Percentiles rank a stretch among this genome's conserved stretches.
phyloP scores from a whole-genome alignment of 305 asterid species.

The Fraxinus velutina region DNA sequence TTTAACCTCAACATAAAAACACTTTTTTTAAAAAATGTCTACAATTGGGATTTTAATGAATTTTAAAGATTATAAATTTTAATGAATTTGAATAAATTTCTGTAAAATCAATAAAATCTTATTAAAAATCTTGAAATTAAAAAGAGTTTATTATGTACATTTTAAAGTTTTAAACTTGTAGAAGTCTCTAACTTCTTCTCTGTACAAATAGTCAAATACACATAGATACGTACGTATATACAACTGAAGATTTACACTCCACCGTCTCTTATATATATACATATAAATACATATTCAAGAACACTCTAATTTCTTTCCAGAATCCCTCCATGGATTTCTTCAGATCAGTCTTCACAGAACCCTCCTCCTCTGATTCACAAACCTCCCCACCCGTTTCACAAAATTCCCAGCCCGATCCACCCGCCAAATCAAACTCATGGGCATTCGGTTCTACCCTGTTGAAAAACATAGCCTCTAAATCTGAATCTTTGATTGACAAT shows the following conservation, averaged over 20 bases:
- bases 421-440: constrained; percentile 42
- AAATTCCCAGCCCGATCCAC: constrained; percentile 23
- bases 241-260: not conserved
- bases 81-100: not conserved
- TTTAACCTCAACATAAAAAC: too few relatives aligned
- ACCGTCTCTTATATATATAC: not conserved
- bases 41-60: not conserved
- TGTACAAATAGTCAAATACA: not conserved
- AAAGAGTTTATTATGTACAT: too few relatives aligned
- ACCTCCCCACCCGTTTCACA: constrained; percentile 28
- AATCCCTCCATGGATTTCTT: constrained; percentile 59
- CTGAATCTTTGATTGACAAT: constrained; percentile 65
- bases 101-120: not conserved
- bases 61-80: too few relatives aligned
- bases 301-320: not conserved
- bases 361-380: constrained; percentile 30
- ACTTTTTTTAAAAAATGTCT: too few relatives aligned
- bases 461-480: constrained; percentile 60
- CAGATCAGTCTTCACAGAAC: constrained; percentile 72
- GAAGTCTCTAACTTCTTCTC: not conserved
- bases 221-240: not conserved
- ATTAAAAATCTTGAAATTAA: not conserved
- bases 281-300: not conserved
- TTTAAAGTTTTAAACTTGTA: too few relatives aligned
- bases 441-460: constrained; percentile 56